Conservation (phyloP, 805 yeast genomes). For the Nakazawaea holstii region DNA sequence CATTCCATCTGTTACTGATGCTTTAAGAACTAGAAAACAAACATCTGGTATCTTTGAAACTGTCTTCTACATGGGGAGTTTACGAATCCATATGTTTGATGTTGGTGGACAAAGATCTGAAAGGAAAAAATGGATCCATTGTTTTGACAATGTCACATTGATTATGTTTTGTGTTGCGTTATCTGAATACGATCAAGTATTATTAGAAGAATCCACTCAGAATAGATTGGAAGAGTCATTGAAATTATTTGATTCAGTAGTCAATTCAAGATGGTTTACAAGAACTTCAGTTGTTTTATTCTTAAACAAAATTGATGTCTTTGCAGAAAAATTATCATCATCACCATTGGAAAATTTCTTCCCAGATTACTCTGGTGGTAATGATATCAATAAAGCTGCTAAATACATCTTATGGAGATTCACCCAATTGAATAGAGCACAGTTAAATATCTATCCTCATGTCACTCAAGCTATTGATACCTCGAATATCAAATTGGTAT, state of each 20-base stretch:
- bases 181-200: conserved; percentile 84
- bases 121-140: conserved; percentile 91
- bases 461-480: conserved; percentile 95
- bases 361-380: conserved; percentile 91
- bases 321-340: conserved; percentile 75
- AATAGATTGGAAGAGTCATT: conserved; percentile 79
- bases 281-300: conserved; percentile 82
- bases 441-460: conserved; percentile 80
- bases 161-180: conserved; percentile 89
- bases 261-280: conserved; percentile 89
- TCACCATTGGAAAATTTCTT: conserved; percentile 80
- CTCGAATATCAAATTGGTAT: conserved; percentile 77
- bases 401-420: conserved; percentile 89
- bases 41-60: conserved; percentile 91
- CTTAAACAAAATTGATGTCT: conserved; percentile 84
- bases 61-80: conserved; percentile 65
- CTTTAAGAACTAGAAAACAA: conserved; percentile 82
- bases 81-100: conserved; percentile 64
- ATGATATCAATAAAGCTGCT: conserved; percentile 83
- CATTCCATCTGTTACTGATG: conserved; percentile 70
- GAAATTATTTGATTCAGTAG: conserved; percentile 82
- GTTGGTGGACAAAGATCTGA: conserved; percentile 97
- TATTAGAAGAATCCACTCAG: conserved; percentile 70
- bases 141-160: conserved; percentile 87
- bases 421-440: conserved; percentile 77